Percentiles rank a stretch among this genome's conserved stretches.
Conservation (phyloP, 2,329 filamentous ascomycete genomes). For the Ophiostoma quercus region DNA sequence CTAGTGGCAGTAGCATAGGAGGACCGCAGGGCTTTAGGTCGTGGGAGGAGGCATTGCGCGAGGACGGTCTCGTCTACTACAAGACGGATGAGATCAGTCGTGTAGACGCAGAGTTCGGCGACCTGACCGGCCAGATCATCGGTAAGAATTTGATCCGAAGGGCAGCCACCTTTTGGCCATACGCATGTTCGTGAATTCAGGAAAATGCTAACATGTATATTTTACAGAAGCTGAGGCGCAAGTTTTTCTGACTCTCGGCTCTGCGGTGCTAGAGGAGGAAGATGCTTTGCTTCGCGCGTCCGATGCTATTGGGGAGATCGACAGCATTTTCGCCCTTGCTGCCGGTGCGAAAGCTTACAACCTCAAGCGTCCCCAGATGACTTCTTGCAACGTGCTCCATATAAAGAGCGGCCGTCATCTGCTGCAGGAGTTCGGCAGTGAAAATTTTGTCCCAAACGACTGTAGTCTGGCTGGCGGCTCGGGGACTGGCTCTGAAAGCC, state of each 20-base stretch:
- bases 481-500: conserved; percentile 31
- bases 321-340: conserved; percentile 76
- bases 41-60: conserved; percentile 76
- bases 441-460: conserved; percentile 78
- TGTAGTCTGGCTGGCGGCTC: conserved; percentile 61
- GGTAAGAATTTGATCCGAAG: conserved; percentile 45
- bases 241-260: conserved; percentile 71
- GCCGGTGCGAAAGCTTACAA: conserved; percentile 70
- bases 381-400: conserved; percentile 60
- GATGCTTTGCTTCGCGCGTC: conserved; percentile 63
- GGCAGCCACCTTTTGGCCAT: background rate
- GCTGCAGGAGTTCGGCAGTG: conserved; percentile 76
- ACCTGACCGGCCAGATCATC: conserved; percentile 78
- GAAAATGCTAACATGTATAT: conserved; percentile 48
- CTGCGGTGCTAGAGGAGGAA: conserved; percentile 64
- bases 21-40: conserved; percentile 47
- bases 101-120: conserved; percentile 75
- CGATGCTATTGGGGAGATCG: conserved; percentile 77
- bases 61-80: conserved; percentile 70
- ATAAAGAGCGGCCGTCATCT: conserved; percentile 80
- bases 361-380: conserved; percentile 65
- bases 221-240: conserved; percentile 61
- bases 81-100: conserved; percentile 78
- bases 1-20: conserved; percentile 51
- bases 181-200: background rate